Evolutionary conservation across 164 flowering plant genomes (phyloP), one percentile per base, ranked within the genome.

Genomic region (Vitis amurensis): DNA sequence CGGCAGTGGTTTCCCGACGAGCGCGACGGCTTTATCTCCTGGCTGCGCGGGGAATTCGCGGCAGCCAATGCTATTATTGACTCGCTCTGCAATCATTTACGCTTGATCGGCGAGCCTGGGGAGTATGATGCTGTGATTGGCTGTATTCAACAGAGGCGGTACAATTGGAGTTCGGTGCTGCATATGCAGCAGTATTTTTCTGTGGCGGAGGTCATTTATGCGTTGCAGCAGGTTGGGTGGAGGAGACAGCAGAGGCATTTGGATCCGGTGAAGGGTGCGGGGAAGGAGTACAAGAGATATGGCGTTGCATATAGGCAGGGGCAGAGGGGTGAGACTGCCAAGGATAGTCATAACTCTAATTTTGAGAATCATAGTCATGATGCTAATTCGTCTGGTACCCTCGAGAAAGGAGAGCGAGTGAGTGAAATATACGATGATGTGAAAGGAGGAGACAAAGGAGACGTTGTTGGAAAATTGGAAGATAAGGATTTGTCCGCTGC

Each of bases 61-160:
- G 98, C 98, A 2, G 89, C 98, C 3, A 93, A 93, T 66, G 98
- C 97, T 14, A 93, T 93, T 1, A 89, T 93, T 2, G 98, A 93
- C 71, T 71, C 86, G 0, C 77, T 91, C 7, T 88, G 92, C 68
- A 84, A 91, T 16, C 98, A 93, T 77, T 67, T 93, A 68, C 75
- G 82, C 52, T 55, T 70, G 0, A 73, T 83, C 8, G 86, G 94
- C 0, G 93, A 89, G 29, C 87, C 87, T 0, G 89, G 93, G 11
- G 98, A 93, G 79, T 91, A 93, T 61, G 97, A 93, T 66, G 62
- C 61, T 14, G 93, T 84, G 3, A 55, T 86, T 11, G 84, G 82
- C 44, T 64, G 71, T 68, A 80, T 93, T 15, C 91, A 91, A 73
- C 94, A 91, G 80, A 74, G 98, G 83, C 74, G 98, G 67, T 84